Evolutionary conservation across 2,329 filamentous ascomycete species (phyloP).

Genomic region (Fusarium fracticaudum): DNA sequence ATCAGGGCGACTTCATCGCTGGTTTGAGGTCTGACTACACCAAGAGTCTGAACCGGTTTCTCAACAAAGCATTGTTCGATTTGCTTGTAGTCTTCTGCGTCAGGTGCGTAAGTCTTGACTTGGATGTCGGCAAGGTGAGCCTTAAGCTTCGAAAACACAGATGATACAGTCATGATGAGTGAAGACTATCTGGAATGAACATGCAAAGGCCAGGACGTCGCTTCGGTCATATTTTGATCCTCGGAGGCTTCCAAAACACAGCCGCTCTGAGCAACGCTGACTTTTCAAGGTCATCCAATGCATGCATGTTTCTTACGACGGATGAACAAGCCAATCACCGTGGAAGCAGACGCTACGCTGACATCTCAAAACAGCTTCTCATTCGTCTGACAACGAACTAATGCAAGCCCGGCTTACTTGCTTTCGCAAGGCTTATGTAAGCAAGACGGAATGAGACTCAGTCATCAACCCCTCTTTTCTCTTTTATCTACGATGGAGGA

Average conservation of each 20-base stretch:
- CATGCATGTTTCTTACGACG: background rate
- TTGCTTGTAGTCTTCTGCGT: constrained; percentile 28
- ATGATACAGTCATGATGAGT: background rate
- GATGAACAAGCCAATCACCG: background rate
- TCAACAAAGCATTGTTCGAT: background rate
- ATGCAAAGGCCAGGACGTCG: background rate
- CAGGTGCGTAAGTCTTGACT: rapidly evolving
- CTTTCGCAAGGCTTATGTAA: rapidly evolving
- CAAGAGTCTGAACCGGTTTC: background rate
- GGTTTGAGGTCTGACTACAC: background rate
- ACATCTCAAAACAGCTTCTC: background rate
- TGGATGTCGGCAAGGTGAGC: background rate
- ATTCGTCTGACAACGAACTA: background rate
- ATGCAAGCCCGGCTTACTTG: background rate
- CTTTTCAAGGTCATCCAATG: rapidly evolving
- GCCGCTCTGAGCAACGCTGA: rapidly evolving
- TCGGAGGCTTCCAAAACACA: rapidly evolving
- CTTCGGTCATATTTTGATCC: background rate
- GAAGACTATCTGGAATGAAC: rapidly evolving
- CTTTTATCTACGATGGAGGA: rapidly evolving
- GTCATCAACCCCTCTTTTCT: background rate
- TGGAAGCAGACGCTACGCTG: background rate
- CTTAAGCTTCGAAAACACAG: background rate
- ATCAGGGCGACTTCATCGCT: background rate
- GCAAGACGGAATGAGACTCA: background rate